Base-by-base conservation (phyloP, 2,329 filamentous ascomycete species). In the Trichoderma koningiopsis region DNA sequence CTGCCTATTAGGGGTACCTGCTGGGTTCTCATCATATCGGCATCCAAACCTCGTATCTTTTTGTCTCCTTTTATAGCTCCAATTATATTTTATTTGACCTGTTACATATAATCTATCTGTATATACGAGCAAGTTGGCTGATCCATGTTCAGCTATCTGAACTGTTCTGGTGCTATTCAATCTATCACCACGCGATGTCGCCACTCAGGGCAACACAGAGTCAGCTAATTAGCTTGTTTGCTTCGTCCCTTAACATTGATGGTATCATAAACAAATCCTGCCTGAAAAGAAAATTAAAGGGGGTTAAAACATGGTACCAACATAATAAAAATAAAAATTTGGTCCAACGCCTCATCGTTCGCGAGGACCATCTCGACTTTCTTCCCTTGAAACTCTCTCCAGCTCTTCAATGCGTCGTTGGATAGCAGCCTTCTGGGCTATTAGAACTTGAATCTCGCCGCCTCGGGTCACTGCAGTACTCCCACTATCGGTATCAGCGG, bases 381-480 rank as follows among this genome's bases (percentile, higher is more conserved):
- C 63, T 2, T 67, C 56, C 40, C 57, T 63, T 19, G 65, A 61
- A 24, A 29, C 59, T 31, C 65, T 68, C 68, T 79, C 76, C 62
- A 81, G 68, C 72, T 80, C 75, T 53, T 80, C 75, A 22, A 80
- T 76, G 19, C 79, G 78, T 22, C 76, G 76, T 68, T 79, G 76
- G 29, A 81, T 79, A 16, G 74, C 75, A 13, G 74, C 77, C 62
- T 80, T 80, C 35, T 80, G 78, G n/a, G 75, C 76, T 24, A 74
- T 74, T 22, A 81, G 72, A 5, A 70, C 75, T 63, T 72, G 72
- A 11, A 80, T 79, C 63, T 80, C 76, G 8, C 78, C 76, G 5
- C 74, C 76, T n/a, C 75, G 70, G 16, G 70, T 72, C 14, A 72
- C 65, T 37, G 66, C 72, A 14, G 68, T 72, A n/a, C 16, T 29